These are phyloP conservation scores for Prillingera fragicola DNA, from an alignment of 1,284 basidiomycete genomes.

Conservation along the genomic window DNA sequence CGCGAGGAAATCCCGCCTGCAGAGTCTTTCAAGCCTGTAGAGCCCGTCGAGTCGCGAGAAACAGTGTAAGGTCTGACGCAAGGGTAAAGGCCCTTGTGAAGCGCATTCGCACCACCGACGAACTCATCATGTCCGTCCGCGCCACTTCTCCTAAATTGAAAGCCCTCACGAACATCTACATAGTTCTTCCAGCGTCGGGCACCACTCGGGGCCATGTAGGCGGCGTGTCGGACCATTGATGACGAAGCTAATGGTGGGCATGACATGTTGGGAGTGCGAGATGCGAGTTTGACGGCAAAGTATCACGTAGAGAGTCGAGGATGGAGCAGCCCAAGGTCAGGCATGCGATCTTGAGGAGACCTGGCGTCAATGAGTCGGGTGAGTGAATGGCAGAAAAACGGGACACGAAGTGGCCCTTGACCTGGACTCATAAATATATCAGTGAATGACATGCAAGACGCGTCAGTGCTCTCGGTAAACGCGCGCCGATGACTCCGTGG, in stretches of 20 bases:
- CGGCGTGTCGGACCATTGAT: slow-evolving; percentile 10
- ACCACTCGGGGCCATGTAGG: slow-evolving; percentile 12
- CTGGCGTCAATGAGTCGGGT: background rate
- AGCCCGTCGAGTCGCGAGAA: too few relatives aligned
- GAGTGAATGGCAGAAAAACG: too few relatives aligned
- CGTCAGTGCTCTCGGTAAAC: too few relatives aligned
- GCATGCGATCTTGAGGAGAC: background rate
- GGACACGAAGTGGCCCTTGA: too few relatives aligned
- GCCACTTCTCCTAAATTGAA: slow-evolving; percentile 2
- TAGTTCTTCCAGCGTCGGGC: slow-evolving; percentile 12
- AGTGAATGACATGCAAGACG: too few relatives aligned
- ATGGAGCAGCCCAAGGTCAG: background rate
- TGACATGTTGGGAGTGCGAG: background rate
- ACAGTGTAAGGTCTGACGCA: too few relatives aligned
- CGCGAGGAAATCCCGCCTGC: too few relatives aligned
- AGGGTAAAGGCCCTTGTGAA: too few relatives aligned
- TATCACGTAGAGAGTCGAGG: background rate
- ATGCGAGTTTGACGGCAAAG: background rate
- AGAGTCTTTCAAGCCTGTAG: too few relatives aligned
- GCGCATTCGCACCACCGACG: too few relatives aligned
- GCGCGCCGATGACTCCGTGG: too few relatives aligned
- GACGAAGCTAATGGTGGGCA: slow-evolving; percentile 11
- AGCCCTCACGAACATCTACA: slow-evolving; percentile 10
- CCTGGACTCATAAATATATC: too few relatives aligned
- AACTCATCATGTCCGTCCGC: slow-evolving; percentile 9